These are phyloP conservation scores for Magnaporthales sp. DNA, from an alignment of 2,329 filamentous ascomycete species.

Conservation along the genomic window DNA sequence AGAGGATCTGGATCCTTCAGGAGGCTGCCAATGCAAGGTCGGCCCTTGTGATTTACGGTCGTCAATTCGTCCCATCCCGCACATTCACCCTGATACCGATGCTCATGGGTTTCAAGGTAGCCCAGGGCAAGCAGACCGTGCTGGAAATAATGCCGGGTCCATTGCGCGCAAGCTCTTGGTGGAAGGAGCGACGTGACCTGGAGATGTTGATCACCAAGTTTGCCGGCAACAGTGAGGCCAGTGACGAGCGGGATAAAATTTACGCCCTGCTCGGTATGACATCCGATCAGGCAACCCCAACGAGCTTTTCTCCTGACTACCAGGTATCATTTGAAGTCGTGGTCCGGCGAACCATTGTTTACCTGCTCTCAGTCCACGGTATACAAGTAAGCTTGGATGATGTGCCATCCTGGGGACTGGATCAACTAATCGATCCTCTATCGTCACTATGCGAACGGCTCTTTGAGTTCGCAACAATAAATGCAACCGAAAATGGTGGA, in stretches of 20 bases:
- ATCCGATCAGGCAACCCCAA: not conserved
- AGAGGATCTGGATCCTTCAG: not conserved
- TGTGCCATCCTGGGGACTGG: not conserved
- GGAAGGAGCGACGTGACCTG: not conserved
- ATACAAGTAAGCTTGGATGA: not conserved
- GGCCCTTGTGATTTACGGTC: conserved; percentile 1
- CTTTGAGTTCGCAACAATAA: not conserved
- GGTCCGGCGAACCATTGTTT: not conserved
- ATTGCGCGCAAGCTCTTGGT: not conserved
- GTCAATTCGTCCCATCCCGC: not conserved
- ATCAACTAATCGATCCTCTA: not conserved
- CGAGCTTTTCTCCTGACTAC: not conserved
- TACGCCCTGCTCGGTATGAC: not conserved
- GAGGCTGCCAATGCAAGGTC: not conserved
- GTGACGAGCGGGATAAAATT: not conserved
- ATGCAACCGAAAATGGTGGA: not conserved
- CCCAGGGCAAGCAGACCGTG: not conserved
- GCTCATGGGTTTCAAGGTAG: not conserved
- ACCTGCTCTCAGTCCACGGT: not conserved
- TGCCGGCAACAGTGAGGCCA: not conserved
- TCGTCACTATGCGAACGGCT: not conserved
- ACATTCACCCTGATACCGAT: not conserved
- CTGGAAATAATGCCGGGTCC: conserved; percentile 3
- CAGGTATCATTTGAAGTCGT: not conserved
- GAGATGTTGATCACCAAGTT: not conserved